Base-by-base conservation (phyloP, 2,329 filamentous ascomycete genomes). In the Rhynchosporium graminicola region DNA sequence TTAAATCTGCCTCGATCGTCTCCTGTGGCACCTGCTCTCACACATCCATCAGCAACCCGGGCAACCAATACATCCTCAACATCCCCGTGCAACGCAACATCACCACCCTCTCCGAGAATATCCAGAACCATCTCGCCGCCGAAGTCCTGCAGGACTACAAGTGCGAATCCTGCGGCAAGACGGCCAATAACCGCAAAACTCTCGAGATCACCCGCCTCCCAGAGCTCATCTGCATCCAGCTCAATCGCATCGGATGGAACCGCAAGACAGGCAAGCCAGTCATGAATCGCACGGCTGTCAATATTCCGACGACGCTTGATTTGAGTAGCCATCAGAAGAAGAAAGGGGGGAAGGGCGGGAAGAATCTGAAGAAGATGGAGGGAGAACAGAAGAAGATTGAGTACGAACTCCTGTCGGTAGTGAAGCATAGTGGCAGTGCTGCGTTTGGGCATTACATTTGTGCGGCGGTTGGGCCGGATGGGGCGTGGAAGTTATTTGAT, bases 361-460 rank as follows among this genome's bases (percentile, higher is more conserved):
- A 36, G 33, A 36, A 36, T 36, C 33, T 36, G 33, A 36, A 36
- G 33, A 36, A 36, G 33, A 36, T 36, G 1, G 33, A 36, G 33
- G 33, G 33, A 43, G 8, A 63, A 60, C 47, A 51, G 46, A 20
- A 51, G 33, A 43, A 40, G 38, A n/a, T 58, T 69, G 28, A 61
- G 48, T 77, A 76, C 59, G 66, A 72, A 40, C 67, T 76, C 12
- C 55, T 64, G 2, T 67, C 73, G 9, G 69, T 74, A 3, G 64
- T 76, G 9, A 68, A 70, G 47, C 75, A 76, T 59, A 42, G 15
- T 2, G 71, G 71, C 7, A 64, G 12, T 6, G 29, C 58, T 3
- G 56, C 58, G 12, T 60, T 9, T 10, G 71, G 71, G 2, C 71
- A 73, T 45, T 73, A 73, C 51, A 56, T 67, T n/a, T 68, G 65